Percentiles rank a stretch among this genome's conserved stretches.
Conservation (phyloP, 768 basidiomycete genomes). For the Pleurotus djamor region DNA sequence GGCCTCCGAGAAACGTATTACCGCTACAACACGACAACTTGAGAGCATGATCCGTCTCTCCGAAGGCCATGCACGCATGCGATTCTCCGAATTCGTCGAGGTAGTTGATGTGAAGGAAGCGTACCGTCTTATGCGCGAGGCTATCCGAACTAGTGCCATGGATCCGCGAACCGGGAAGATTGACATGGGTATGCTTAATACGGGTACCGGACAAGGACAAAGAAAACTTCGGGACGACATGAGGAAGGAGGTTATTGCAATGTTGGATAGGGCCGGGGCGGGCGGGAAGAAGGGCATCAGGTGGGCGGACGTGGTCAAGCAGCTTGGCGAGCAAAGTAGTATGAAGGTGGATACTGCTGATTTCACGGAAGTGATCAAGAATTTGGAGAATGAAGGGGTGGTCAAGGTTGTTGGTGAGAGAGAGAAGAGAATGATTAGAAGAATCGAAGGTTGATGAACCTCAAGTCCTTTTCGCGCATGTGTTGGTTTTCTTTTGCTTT, state of each 20-base stretch:
- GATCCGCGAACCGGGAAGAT: slow-evolving; percentile 97
- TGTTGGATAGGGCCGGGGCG: slow-evolving; percentile 54
- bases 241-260: slow-evolving; percentile 70
- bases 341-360: slow-evolving; percentile 77
- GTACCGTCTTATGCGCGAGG: slow-evolving; percentile 92
- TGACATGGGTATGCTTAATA: slow-evolving; percentile 94
- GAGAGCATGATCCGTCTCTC: slow-evolving; percentile 96
- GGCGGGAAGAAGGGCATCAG: slow-evolving; percentile 61
- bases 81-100: slow-evolving; percentile 86
- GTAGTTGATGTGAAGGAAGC: slow-evolving; percentile 88
- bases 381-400: slow-evolving; percentile 81
- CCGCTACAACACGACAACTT: slow-evolving; percentile 95
- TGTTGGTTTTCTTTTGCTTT: neutral
- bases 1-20: slow-evolving; percentile 89
- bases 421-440: slow-evolving; percentile 78
- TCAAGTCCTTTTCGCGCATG: neutral
- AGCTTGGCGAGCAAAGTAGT: slow-evolving; percentile 81
- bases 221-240: slow-evolving; percentile 88
- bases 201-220: slow-evolving; percentile 87
- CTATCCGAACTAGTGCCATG: slow-evolving; percentile 92
- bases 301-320: slow-evolving; percentile 81
- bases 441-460: slow-evolving; percentile 43
- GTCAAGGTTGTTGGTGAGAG: slow-evolving; percentile 87
- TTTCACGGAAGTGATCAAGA: slow-evolving; percentile 77
- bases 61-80: slow-evolving; percentile 97